These are phyloP conservation scores for Sugiyamaella floridensis DNA, from an alignment of 805 yeast species.

Conservation along the genomic window DNA sequence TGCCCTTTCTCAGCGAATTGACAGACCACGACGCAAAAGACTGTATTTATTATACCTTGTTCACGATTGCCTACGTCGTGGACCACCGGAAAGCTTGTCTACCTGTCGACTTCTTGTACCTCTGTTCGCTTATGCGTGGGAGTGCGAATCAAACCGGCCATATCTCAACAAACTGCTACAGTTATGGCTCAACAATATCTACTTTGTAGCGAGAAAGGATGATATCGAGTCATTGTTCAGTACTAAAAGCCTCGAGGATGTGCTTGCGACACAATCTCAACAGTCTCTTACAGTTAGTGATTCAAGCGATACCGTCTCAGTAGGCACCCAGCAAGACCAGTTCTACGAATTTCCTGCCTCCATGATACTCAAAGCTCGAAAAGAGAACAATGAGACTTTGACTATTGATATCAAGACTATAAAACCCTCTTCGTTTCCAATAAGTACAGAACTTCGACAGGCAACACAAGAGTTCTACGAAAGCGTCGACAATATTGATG, in stretches of 20 bases:
- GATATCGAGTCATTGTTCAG: neutral
- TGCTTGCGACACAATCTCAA: neutral
- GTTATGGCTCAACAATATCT: neutral
- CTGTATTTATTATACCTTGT: slow-evolving; percentile 15
- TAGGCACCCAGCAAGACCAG: neutral
- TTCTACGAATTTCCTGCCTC: neutral
- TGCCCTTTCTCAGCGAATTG: neutral
- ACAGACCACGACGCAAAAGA: slow-evolving; percentile 1
- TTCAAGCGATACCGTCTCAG: too few species aligned
- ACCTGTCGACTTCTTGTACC: neutral
- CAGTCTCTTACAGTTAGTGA: neutral
- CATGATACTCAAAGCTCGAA: neutral
- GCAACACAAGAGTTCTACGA: slow-evolving; percentile 1
- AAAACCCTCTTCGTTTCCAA: neutral
- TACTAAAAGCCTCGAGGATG: neutral
- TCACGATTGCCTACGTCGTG: slow-evolving; percentile 14
- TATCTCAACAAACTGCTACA: neutral
- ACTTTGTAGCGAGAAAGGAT: neutral
- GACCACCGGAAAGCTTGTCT: neutral
- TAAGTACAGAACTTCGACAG: neutral
- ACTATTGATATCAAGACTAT: neutral
- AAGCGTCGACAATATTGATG: neutral
- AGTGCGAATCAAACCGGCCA: neutral
- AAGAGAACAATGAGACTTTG: neutral
- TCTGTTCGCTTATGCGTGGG: neutral